Evolutionary conservation across 805 yeast genomes (phyloP), one percentile per base, ranked within the genome.

Genomic region (Kazachstania africana): DNA sequence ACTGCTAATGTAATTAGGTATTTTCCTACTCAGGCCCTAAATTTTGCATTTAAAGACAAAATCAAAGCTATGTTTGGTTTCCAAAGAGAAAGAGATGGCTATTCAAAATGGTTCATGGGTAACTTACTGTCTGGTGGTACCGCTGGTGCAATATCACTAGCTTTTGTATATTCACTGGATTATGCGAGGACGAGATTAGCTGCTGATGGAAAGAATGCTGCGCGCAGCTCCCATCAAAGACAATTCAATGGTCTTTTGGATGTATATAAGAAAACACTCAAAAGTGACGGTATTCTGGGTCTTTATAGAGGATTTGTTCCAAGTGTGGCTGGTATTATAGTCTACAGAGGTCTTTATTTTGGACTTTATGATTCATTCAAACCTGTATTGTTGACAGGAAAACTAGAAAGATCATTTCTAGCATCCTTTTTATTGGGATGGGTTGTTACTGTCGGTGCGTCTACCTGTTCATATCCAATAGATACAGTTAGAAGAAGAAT

Each of bases 401-500:
- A 93, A 50, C 73, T 87, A 61, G 94, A 85, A 66, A 94, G 93
- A 65, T 74, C 77, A 62, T 85, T 85, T 91, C 65, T 79, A 50
- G 95, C 95, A 57, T 79, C 95, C 57, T 85, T 85, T 94, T 65
- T 78, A 59, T 75, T 85, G 64, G 96, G 96, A 69, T 85, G 96
- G 96, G 73, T 75, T 66, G 95, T 85, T 59, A 85, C 96, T 67
- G 85, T 95, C 50, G 94, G 85, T 78, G 95, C 96, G 59, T 87
- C 95, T 55, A 84, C 95, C 50, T 94, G 94, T 63, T 84, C 95
- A 63, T 85, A 85, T 80, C 96, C 96, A 76, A 81, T 87, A 68
- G 96, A 85, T 71, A 85, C 96, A 61, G 85, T 85, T 62, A 87
- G 96, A 80, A 84, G 96, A 82, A 84, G 96, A 81, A 85, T 85